These are phyloP conservation scores for Cladosporium austrohemisphaericum DNA, from an alignment of 2,329 filamentous ascomycete species.

Conservation along the genomic window DNA sequence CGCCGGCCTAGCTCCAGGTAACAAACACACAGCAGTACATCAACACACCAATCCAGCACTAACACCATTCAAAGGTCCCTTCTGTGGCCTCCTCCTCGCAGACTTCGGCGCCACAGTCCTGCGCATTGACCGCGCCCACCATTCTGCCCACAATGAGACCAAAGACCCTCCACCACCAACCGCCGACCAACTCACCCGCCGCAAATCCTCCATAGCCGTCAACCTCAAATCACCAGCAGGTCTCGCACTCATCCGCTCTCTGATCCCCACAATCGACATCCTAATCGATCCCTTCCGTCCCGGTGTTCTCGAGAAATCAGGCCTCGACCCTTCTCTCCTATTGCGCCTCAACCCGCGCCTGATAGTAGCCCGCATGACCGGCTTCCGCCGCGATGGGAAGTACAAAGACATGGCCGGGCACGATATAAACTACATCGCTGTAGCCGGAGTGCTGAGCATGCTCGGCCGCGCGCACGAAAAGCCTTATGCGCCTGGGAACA, in stretches of 20 bases:
- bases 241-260: constrained; percentile 60
- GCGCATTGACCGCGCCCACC: constrained; percentile 68
- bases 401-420: constrained; percentile 89
- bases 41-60: constrained; percentile 3
- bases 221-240: constrained; percentile 70
- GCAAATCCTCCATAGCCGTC: constrained; percentile 75
- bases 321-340: constrained; percentile 67
- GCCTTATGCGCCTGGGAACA: constrained; percentile 76
- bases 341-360: constrained; percentile 66
- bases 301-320: constrained; percentile 80
- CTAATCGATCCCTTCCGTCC: constrained; percentile 93
- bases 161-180: constrained; percentile 43
- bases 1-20: constrained; percentile 59
- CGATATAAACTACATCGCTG: constrained; percentile 94
- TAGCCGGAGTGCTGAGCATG: constrained; percentile 73
- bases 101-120: constrained; percentile 87
- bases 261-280: constrained; percentile 66
- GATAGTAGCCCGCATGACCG: constrained; percentile 81
- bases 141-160: constrained; percentile 34
- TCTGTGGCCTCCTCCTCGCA: constrained; percentile 81
- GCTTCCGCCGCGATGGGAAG: constrained; percentile 80
- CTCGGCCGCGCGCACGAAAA: constrained; percentile 67
- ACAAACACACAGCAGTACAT: neutral
- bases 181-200: constrained; percentile 70
- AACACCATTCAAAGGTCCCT: constrained; percentile 62